phyloP scores from a whole-genome alignment of 441 rosid genomes.

The Gossypium davidsonii region DNA sequence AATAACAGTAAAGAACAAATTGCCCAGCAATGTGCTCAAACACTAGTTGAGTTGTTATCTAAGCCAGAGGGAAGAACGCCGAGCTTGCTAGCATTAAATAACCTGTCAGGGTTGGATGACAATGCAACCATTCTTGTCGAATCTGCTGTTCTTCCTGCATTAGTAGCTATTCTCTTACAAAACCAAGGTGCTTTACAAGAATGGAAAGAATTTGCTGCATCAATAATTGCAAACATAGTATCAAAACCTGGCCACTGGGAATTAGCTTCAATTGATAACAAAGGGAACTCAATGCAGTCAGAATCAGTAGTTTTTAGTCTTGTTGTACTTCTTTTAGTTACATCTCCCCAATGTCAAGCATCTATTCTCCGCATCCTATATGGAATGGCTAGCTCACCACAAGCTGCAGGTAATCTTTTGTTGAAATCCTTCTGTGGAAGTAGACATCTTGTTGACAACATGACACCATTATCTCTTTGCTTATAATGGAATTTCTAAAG shows the following conservation, averaged over 20 bases:
- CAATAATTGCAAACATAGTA: slow-evolving; percentile 34
- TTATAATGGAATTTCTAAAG: not conserved
- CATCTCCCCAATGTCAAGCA: slow-evolving; percentile 27
- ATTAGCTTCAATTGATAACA: slow-evolving; percentile 30
- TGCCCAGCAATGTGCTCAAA: slow-evolving; percentile 28
- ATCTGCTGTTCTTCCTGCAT: slow-evolving; percentile 32
- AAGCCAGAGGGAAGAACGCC: slow-evolving; percentile 25
- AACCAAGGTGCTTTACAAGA: slow-evolving; percentile 22
- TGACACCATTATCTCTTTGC: not conserved
- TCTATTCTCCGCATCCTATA: slow-evolving; percentile 26
- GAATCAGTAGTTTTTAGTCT: slow-evolving; percentile 22
- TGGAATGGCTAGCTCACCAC: slow-evolving; percentile 37
- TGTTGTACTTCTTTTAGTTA: slow-evolving; percentile 24
- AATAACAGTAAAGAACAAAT: slow-evolving; percentile 33
- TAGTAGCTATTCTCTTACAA: slow-evolving; percentile 28
- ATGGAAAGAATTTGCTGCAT: slow-evolving; percentile 31
- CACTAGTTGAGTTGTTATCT: slow-evolving; percentile 27
- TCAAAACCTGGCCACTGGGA: slow-evolving; percentile 44
- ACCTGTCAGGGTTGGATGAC: slow-evolving; percentile 34
- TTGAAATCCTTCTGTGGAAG: too few species aligned
- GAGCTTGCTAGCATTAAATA: slow-evolving; percentile 34
- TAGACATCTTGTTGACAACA: not conserved
- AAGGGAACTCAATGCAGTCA: slow-evolving; percentile 36
- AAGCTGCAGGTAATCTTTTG: slow-evolving; percentile 31
- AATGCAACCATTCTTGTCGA: slow-evolving; percentile 33